phyloP scores from a whole-genome alignment of 2,329 filamentous ascomycete species.

The Aureobasidium sp. region DNA sequence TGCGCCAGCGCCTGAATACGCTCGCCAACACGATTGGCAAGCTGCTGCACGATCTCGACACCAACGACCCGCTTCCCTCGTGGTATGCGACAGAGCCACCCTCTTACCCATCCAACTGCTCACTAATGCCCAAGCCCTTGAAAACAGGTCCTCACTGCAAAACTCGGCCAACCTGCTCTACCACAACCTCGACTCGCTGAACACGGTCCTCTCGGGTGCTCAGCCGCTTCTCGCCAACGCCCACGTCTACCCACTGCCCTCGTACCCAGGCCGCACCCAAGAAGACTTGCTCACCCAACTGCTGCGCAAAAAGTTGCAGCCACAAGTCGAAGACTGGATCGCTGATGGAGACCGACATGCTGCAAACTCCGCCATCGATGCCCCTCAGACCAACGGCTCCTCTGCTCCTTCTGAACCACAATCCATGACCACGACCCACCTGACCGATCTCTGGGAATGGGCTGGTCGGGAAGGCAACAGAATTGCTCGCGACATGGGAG shows the following conservation, averaged over 20 bases:
- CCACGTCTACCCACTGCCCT: constrained; percentile 68
- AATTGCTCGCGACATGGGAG: constrained; percentile 32
- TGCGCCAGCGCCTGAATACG: constrained; percentile 27
- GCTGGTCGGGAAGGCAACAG: constrained; percentile 44
- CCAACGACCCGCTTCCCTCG: constrained; percentile 27
- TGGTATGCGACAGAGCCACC: constrained; percentile 24
- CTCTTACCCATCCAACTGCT: constrained; percentile 9
- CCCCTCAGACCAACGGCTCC: neutral
- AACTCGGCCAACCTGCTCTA: constrained; percentile 23
- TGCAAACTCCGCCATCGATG: neutral
- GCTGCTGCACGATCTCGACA: constrained; percentile 24
- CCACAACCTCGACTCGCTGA: constrained; percentile 62
- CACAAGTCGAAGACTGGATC: constrained; percentile 67
- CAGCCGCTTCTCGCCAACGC: constrained; percentile 61
- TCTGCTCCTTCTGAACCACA: constrained; percentile 12
- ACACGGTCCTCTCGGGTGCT: constrained; percentile 58
- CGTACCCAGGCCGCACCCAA: constrained; percentile 60
- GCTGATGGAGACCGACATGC: constrained; percentile 35
- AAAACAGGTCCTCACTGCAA: constrained; percentile 26
- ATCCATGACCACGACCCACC: constrained; percentile 39
- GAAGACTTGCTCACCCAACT: constrained; percentile 55
- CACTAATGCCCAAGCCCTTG: constrained; percentile 9
- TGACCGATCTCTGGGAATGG: constrained; percentile 56
- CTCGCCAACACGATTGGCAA: constrained; percentile 24
- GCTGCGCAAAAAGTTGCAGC: constrained; percentile 77